These are phyloP conservation scores for Globisporangium spinosum DNA, from an alignment of 352 stramenopile genomes.

Conservation along the genomic window DNA sequence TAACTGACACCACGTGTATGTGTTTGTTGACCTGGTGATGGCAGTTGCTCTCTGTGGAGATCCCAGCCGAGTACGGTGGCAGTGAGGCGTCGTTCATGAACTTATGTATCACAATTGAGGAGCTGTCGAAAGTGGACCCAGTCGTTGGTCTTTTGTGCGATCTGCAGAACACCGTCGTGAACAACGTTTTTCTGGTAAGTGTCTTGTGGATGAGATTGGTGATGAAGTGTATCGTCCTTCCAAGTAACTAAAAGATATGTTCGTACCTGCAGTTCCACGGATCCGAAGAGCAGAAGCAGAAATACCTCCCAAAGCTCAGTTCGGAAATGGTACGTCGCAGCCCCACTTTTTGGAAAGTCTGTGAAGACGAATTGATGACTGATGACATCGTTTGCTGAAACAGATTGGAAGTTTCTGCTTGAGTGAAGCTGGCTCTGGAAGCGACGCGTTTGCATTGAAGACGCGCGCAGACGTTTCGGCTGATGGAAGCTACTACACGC, in stretches of 20 bases:
- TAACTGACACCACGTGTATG: neutral
- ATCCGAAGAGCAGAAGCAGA: slow-evolving; percentile 78
- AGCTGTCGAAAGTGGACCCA: slow-evolving; percentile 95
- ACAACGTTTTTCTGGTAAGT: slow-evolving; percentile 92
- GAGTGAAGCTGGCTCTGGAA: slow-evolving; percentile 91
- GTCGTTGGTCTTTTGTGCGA: slow-evolving; percentile 93
- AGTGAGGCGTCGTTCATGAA: slow-evolving; percentile 94
- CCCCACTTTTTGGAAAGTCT: neutral
- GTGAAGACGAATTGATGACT: neutral
- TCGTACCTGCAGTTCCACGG: slow-evolving; percentile 45
- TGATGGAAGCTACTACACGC: slow-evolving; percentile 92
- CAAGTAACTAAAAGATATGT: slow-evolving; percentile 7
- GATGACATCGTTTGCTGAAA: neutral
- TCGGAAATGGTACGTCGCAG: slow-evolving; percentile 57
- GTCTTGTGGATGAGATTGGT: neutral
- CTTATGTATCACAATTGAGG: slow-evolving; percentile 94
- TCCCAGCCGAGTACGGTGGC: slow-evolving; percentile 90
- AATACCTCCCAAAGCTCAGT: slow-evolving; percentile 81
- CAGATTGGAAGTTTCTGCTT: slow-evolving; percentile 96
- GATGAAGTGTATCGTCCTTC: neutral
- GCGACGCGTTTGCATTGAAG: slow-evolving; percentile 95
- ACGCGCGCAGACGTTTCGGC: slow-evolving; percentile 85
- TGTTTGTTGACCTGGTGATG: neutral
- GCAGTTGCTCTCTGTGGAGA: slow-evolving; percentile 94
- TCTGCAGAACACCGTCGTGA: slow-evolving; percentile 93